Percentiles rank a stretch among this genome's conserved stretches.
Evolutionary conservation across 495 filamentous ascomycete genomes (phyloP).

Genomic region (Diplogelasinospora grovesii): DNA sequence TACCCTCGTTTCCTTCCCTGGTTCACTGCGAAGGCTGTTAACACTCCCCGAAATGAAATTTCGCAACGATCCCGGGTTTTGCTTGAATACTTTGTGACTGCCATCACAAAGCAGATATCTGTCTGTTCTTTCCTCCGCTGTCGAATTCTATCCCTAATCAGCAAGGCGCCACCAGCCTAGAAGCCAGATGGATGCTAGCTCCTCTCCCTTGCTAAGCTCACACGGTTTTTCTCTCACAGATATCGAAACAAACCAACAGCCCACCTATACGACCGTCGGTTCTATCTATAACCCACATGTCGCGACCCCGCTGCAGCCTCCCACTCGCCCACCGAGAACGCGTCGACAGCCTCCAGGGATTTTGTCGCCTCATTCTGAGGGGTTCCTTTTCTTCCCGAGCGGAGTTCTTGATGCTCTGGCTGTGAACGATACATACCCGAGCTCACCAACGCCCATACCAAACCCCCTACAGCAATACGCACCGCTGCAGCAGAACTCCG

Average conservation of each 20-base stretch:
- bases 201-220: conserved; percentile 2
- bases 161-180: conserved; percentile 5
- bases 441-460: conserved; percentile 14
- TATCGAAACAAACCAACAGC: conserved; percentile 8
- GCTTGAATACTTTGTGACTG: not conserved
- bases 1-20: not conserved
- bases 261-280: conserved; percentile 41
- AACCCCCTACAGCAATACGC: conserved; percentile 27
- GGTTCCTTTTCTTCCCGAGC: conserved; percentile 9
- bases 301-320: conserved; percentile 33
- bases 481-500: conserved; percentile 43
- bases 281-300: conserved; percentile 38
- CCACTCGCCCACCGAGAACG: conserved; percentile 36
- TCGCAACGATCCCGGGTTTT: not conserved
- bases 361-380: conserved; percentile 14
- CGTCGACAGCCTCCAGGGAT: conserved; percentile 17
- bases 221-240: conserved; percentile 1
- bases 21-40: not conserved
- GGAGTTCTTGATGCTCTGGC: conserved; percentile 20
- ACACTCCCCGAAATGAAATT: not conserved
- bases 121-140: not conserved
- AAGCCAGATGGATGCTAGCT: conserved; percentile 10
- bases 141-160: not conserved
- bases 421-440: conserved; percentile 6
- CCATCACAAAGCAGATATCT: not conserved